A percentile compares a stretch with the other conserved stretches of the same genome.
Conservation (phyloP, 352 stramenopile species). For the Globisporangium camurandrum region DNA sequence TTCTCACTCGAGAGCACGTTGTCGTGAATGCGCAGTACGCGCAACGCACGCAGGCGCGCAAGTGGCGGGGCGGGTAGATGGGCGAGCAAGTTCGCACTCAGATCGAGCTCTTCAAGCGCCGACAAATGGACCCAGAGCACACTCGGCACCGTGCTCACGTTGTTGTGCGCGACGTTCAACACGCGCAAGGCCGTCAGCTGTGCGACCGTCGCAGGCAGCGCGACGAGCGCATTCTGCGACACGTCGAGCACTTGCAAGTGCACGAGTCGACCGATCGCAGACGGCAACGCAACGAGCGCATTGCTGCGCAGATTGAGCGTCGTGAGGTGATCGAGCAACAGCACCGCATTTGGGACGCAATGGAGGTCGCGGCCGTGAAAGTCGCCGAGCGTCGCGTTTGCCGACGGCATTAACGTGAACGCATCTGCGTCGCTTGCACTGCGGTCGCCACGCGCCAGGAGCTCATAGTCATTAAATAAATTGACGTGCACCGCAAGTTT, state of each 20-base stretch:
- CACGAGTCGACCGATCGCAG: constrained; percentile 21
- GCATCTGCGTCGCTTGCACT: background rate
- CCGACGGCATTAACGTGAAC: too few relatives aligned
- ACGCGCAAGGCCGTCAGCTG: constrained; percentile 25
- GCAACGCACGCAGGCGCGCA: constrained; percentile 4
- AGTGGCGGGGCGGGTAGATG: constrained; percentile 9
- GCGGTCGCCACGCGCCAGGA: constrained; percentile 19
- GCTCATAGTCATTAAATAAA: constrained; percentile 7
- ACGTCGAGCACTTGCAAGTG: constrained; percentile 35
- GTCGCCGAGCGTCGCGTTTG: too few relatives aligned
- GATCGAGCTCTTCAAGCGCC: constrained; percentile 29
- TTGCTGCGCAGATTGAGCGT: constrained; percentile 48
- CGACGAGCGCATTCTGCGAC: constrained; percentile 50
- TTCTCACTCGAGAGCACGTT: constrained; percentile 24
- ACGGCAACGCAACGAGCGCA: constrained; percentile 34
- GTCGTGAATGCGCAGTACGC: constrained; percentile 13
- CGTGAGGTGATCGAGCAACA: constrained; percentile 23
- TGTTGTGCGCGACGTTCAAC: constrained; percentile 51
- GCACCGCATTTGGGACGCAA: constrained; percentile 26
- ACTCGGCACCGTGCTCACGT: constrained; percentile 25
- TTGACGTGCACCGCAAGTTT: constrained; percentile 20
- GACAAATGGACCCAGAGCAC: constrained; percentile 17
- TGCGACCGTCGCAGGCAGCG: constrained; percentile 23
- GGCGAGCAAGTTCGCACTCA: constrained; percentile 15
- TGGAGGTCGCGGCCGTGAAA: constrained; percentile 10